These are phyloP conservation scores for Hypoxylon fragiforme DNA, from an alignment of 495 filamentous ascomycete species.

Conservation along the genomic window DNA sequence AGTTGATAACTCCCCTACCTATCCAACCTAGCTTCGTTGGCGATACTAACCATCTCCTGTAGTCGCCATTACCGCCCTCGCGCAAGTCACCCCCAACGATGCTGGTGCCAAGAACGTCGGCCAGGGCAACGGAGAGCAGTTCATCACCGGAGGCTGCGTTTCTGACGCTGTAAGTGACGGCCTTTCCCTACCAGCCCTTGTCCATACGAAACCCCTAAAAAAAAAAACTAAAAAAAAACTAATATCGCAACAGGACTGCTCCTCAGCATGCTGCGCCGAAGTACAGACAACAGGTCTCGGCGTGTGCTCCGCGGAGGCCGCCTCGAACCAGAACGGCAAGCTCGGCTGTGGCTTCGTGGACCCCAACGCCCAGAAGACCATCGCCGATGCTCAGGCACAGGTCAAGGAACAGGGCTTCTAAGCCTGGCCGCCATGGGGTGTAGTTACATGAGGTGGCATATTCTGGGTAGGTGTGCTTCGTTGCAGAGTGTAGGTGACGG, in stretches of 20 bases:
- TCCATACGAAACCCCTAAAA: too few relatives aligned
- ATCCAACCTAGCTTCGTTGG: not conserved
- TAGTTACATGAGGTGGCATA: too few relatives aligned
- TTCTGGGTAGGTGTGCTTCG: too few relatives aligned
- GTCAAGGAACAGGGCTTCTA: constrained; percentile 26
- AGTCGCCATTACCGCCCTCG: constrained; percentile 40
- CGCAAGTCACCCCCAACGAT: constrained; percentile 46
- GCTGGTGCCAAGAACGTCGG: constrained; percentile 53
- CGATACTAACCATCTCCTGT: constrained; percentile 1
- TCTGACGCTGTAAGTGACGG: constrained; percentile 41
- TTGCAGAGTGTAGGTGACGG: too few relatives aligned
- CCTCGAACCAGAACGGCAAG: constrained; percentile 39
- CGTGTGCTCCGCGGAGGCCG: constrained; percentile 39
- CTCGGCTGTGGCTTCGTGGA: constrained; percentile 51
- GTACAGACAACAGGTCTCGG: constrained; percentile 30
- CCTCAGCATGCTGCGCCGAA: constrained; percentile 33
- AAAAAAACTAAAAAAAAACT: too few relatives aligned
- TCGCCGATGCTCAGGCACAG: constrained; percentile 29
- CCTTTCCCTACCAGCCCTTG: not conserved
- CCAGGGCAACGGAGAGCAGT: constrained; percentile 53
- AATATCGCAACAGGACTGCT: constrained; percentile 21
- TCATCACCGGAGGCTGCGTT: constrained; percentile 55
- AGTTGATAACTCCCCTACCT: constrained; percentile 9
- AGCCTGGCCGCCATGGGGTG: not conserved
- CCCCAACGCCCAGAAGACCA: constrained; percentile 39